Evolutionary conservation across 495 filamentous ascomycete genomes (phyloP), one percentile per base, ranked within the genome.

Genomic region (Penicillium simplicissimum): DNA sequence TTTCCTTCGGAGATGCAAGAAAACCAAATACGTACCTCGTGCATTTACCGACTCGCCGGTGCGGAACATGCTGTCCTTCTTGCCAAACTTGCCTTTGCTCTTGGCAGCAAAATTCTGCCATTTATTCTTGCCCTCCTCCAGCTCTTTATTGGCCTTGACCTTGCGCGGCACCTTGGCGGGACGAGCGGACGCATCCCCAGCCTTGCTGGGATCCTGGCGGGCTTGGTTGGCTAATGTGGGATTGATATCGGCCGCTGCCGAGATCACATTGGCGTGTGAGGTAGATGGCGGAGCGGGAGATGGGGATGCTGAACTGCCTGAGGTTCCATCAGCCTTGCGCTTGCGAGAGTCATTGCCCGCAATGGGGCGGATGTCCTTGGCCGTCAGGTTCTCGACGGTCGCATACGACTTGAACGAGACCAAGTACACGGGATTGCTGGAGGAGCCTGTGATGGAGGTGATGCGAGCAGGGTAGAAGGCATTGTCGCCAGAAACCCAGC

Each of bases 11-110:
- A 52, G 47, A 35, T 34, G 19, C 1, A 28, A 11, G 8, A 21
- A 52, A 5, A 37, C 38, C 33, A 6, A 58, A 31, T 58, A 63
- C 76, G 59, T 79, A 96, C 93, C 93, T 88, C 92, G 83, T 49
- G 90, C 92, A 65, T 91, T 85, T 13, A 94, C 81, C 47, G 91
- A 89, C 28, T 96, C 92, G 0, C 90, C 90, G 2, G 93, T 96
- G 28, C 96, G 85, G 68, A 98, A 98, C 95, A 97, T 97, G 78
- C 91, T 96, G 15, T 98, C 93, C 80, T 96, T 97, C 77, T 90
- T 92, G 49, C 86, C 89, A 40, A 86, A 79, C 70, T 92, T 96
- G 65, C 79, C 78, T 71, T 92, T 93, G 25, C 88, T 88, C 76
- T 95, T 96, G 61, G 80, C 80, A 40, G 84, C 87, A 71, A 96